phyloP scores from a whole-genome alignment of 2,329 filamentous ascomycete species.

The Cyphellophora attinorum region DNA sequence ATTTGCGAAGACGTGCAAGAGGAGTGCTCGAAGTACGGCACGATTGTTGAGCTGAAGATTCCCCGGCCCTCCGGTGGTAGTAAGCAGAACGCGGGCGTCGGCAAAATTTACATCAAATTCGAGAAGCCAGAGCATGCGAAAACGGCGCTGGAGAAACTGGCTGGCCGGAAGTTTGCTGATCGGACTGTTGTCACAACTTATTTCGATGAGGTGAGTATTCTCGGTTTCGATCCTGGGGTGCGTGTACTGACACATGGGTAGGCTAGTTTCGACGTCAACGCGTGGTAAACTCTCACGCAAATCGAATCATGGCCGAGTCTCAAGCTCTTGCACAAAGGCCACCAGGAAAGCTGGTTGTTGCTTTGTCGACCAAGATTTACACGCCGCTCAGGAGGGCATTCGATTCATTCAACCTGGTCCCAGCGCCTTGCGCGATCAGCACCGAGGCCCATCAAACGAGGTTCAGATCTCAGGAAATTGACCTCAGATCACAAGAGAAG shows the following conservation, averaged over 20 bases:
- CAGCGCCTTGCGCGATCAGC: no score
- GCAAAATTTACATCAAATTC: conserved; percentile 97
- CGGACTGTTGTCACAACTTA: conserved; percentile 94
- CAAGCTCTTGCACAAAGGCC: no score
- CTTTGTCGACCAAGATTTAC: no score
- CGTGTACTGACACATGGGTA: no score
- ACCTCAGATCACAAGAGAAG: no score
- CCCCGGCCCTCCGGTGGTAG: conserved; percentile 76
- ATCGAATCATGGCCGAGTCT: no score
- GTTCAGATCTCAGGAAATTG: no score
- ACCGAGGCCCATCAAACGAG: no score
- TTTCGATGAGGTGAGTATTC: conserved; percentile 68
- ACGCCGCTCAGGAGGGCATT: no score
- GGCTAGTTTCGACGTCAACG: conserved; percentile 90
- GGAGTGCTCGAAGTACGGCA: conserved; percentile 86
- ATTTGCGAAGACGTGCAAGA: conserved; percentile 91
- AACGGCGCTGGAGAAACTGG: conserved; percentile 78
- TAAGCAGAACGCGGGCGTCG: conserved; percentile 77
- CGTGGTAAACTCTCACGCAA: no score
- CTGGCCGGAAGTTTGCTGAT: conserved; percentile 91
- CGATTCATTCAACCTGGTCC: no score
- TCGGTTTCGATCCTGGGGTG: conserved; percentile 16
- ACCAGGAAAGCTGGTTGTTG: no score
- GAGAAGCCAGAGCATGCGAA: conserved; percentile 67
- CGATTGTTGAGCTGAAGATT: conserved; percentile 80